phyloP scores from a whole-genome alignment of 2,329 filamentous ascomycete genomes.

The Biscogniauxia sp. region DNA sequence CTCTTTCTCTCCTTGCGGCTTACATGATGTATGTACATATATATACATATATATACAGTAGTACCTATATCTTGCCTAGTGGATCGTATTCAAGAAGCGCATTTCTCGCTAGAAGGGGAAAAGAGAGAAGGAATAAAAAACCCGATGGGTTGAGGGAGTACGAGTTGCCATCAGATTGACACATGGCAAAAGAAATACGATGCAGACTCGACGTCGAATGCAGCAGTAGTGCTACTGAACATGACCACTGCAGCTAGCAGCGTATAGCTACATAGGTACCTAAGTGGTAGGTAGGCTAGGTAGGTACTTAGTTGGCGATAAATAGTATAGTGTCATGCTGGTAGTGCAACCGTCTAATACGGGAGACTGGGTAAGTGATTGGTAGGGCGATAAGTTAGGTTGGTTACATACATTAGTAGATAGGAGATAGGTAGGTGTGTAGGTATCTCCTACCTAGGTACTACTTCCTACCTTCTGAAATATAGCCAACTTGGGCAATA shows the following conservation, averaged over 20 bases:
- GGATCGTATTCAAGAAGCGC: slow-evolving; percentile 9
- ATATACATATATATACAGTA: background rate
- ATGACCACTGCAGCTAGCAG: no score
- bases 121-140: background rate
- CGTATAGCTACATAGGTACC: no score
- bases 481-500: no score
- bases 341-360: background rate
- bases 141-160: background rate
- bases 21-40: background rate
- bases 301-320: no score
- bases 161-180: background rate
- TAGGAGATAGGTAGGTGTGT: background rate
- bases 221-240: background rate
- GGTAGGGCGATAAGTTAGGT: no score
- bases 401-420: no score
- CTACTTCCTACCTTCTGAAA: no score
- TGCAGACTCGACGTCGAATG: background rate
- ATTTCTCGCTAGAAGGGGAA: background rate
- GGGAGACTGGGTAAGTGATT: no score
- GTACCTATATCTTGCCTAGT: slow-evolving; percentile 6
- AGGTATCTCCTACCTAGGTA: background rate
- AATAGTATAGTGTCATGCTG: background rate
- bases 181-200: background rate
- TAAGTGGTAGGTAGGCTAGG: no score
- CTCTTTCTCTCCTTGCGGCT: background rate